Conservation (phyloP, 768 basidiomycete genomes). For the Trametes coccinea region DNA sequence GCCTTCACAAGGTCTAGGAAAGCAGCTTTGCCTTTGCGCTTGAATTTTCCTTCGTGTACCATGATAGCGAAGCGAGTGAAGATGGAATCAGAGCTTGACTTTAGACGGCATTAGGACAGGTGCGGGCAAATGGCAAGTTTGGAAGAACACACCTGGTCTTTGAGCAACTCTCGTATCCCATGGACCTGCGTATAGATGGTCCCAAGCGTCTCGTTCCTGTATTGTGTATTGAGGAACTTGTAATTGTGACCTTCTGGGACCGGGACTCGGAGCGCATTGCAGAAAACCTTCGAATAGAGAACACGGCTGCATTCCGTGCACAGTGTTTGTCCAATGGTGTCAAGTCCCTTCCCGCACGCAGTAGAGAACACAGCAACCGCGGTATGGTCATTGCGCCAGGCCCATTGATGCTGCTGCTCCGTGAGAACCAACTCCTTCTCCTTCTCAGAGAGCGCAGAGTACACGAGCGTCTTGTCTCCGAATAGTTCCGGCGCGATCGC, state of each 20-base stretch:
- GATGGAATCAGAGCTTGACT: neutral
- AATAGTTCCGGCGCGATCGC: neutral
- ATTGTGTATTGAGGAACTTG: constrained; percentile 1
- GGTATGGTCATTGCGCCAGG: constrained; percentile 2
- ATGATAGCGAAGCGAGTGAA: constrained; percentile 11
- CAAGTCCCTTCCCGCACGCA: neutral
- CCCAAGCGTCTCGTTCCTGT: neutral
- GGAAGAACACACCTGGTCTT: neutral
- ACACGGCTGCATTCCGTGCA: no score
- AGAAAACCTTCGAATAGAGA: no score
- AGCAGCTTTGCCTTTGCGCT: constrained; percentile 28
- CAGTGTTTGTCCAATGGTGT: no score
- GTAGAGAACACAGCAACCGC: neutral
- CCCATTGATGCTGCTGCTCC: neutral
- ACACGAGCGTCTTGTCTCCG: neutral
- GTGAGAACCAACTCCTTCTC: neutral
- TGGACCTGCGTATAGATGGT: neutral
- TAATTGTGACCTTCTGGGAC: neutral
- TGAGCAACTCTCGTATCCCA: neutral
- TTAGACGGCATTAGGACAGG: neutral
- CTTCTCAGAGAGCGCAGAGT: neutral
- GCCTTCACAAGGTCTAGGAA: constrained; percentile 35
- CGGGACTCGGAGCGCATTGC: no score
- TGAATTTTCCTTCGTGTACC: constrained; percentile 25
- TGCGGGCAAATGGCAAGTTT: no score